Evolutionary conservation across 2,329 filamentous ascomycete species (phyloP).

Genomic region (Fusarium hostae): DNA sequence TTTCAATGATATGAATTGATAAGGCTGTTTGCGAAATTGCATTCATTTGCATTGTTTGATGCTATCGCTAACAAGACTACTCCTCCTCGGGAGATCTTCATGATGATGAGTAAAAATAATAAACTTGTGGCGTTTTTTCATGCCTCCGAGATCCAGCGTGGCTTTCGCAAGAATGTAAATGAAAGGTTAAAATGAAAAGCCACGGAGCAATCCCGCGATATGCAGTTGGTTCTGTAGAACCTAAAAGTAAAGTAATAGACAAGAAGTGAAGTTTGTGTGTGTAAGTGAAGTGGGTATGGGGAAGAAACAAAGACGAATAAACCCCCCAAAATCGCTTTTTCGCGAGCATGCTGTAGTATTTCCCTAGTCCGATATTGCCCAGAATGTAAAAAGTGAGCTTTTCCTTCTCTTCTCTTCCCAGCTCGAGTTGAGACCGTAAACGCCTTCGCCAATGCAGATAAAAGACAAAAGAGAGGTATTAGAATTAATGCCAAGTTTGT

Average conservation of each 20-base stretch:
- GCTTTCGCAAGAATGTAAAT: slow-evolving; percentile 34
- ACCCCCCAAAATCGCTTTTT: slow-evolving; percentile 18
- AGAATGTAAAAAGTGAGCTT: slow-evolving; percentile 8
- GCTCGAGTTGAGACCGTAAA: slow-evolving; percentile 20
- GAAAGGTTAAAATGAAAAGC: slow-evolving; percentile 24
- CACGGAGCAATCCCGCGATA: slow-evolving; percentile 18
- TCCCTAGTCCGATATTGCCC: slow-evolving; percentile 2
- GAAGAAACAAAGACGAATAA: not conserved
- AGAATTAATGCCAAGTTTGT: slow-evolving; percentile 33
- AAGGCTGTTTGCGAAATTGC: slow-evolving; percentile 14
- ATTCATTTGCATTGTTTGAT: slow-evolving; percentile 23
- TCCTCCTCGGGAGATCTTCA: slow-evolving; percentile 28
- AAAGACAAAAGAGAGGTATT: slow-evolving; percentile 22
- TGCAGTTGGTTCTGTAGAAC: slow-evolving; percentile 14
- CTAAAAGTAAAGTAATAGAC: slow-evolving; percentile 8
- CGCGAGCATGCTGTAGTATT: slow-evolving; percentile 6
- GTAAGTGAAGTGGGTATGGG: slow-evolving; percentile 19
- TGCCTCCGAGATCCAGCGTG: slow-evolving; percentile 21
- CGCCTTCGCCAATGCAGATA: slow-evolving; percentile 39
- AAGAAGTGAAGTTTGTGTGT: slow-evolving; percentile 23
- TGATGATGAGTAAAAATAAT: slow-evolving; percentile 8
- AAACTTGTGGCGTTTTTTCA: slow-evolving; percentile 16
- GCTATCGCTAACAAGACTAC: slow-evolving; percentile 18
- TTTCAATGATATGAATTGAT: not conserved
- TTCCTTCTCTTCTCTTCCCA: slow-evolving; percentile 16